Conservation (phyloP, 805 yeast species). For the Metschnikowia kunwiensis region DNA sequence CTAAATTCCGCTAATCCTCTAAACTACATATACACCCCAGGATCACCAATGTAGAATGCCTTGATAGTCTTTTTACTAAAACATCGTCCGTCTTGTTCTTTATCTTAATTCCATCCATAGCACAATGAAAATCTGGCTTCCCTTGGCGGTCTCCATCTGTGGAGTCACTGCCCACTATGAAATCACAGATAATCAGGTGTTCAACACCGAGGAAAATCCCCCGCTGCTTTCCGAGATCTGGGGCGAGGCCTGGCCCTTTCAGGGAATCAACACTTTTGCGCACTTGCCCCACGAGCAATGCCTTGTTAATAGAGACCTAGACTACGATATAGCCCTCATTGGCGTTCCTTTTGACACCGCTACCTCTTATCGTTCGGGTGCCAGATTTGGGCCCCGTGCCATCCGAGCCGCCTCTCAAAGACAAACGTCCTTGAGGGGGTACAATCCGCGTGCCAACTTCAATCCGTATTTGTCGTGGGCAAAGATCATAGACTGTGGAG, state of each 20-base stretch:
- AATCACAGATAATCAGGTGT: constrained; percentile 4
- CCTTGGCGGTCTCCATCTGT: constrained; percentile 1
- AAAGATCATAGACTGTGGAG: constrained; percentile 52
- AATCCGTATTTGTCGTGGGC: constrained; percentile 56
- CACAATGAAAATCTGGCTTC: too few species aligned
- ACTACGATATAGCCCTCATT: constrained; percentile 67
- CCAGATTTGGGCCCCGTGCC: constrained; percentile 78
- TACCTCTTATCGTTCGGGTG: constrained; percentile 74
- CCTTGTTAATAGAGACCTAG: constrained; percentile 42
- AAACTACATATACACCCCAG: too few species aligned
- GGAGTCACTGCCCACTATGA: constrained; percentile 9
- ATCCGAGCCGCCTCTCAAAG: constrained; percentile 68
- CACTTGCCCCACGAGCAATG: constrained; percentile 64
- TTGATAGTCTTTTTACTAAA: too few species aligned
- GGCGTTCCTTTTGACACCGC: constrained; percentile 89
- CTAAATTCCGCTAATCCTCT: too few species aligned
- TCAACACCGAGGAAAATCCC: constrained; percentile 1
- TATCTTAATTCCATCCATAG: too few species aligned
- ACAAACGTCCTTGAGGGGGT: constrained; percentile 66
- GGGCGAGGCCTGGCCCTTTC: constrained; percentile 74
- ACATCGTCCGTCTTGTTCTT: too few species aligned
- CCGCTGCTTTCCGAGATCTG: constrained; percentile 54
- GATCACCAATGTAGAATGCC: too few species aligned
- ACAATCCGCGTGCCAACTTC: constrained; percentile 59
- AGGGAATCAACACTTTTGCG: constrained; percentile 69